Conservation (phyloP, 2,329 filamentous ascomycete genomes). For the Lithohypha guttulata region DNA sequence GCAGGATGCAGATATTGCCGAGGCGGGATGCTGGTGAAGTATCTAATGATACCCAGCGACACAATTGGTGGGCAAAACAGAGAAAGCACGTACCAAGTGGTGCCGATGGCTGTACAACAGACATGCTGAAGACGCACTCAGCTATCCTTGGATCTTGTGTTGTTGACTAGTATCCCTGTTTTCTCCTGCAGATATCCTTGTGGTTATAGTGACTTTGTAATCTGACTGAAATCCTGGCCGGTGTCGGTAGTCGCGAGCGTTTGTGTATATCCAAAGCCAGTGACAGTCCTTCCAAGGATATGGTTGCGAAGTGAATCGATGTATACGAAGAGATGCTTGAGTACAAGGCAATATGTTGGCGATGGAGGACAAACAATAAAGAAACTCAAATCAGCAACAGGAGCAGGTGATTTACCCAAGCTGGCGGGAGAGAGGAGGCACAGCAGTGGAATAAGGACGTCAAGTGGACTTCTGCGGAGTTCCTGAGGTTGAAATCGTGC, state of each 20-base stretch:
- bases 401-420: background rate
- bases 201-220: background rate
- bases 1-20: conserved; percentile 2
- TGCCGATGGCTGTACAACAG: conserved; percentile 2
- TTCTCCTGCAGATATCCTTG: background rate
- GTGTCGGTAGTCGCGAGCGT: background rate
- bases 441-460: too few species aligned
- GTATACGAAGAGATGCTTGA: conserved; percentile 4
- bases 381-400: background rate
- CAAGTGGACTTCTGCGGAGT: too few species aligned
- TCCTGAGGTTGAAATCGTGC: too few species aligned
- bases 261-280: conserved; percentile 2
- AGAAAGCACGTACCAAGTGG: conserved; percentile 4
- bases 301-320: conserved; percentile 2
- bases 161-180: background rate
- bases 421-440: too few species aligned
- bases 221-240: too few species aligned
- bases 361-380: background rate
- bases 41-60: background rate
- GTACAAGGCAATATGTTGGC: conserved; percentile 2
- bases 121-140: conserved; percentile 1
- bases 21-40: background rate
- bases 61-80: background rate
- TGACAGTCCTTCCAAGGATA: too few species aligned
- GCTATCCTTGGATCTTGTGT: background rate